Percentiles rank a stretch among this genome's conserved stretches.
Evolutionary conservation across 768 basidiomycete genomes (phyloP).

Genomic region (Trametes gibbosa): DNA sequence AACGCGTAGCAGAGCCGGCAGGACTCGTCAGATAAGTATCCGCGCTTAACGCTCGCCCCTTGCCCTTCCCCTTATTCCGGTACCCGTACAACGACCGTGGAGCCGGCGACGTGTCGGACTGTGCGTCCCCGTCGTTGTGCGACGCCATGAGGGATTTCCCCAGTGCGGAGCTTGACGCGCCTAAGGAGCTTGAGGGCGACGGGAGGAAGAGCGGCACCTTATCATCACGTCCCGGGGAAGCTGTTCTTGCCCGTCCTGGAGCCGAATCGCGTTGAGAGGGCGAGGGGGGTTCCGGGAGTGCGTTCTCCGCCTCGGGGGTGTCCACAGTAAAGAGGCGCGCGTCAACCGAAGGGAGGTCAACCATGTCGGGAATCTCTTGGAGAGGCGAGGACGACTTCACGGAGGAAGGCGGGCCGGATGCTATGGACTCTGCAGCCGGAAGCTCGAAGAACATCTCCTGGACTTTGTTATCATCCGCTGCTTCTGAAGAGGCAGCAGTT

Average conservation of each 20-base stretch:
- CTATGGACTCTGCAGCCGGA: background rate
- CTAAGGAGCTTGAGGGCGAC: constrained; percentile 17
- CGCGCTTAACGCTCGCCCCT: background rate
- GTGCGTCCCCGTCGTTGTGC: background rate
- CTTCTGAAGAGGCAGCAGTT: constrained; percentile 3
- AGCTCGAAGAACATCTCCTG: background rate
- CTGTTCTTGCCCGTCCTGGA: background rate
- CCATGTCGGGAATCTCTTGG: background rate
- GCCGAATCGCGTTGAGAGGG: background rate
- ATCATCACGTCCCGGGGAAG: background rate
- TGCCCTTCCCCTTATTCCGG: constrained; percentile 9
- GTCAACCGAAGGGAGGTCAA: constrained; percentile 2
- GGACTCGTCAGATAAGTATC: constrained; percentile 2
- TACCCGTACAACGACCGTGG: background rate
- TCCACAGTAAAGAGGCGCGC: background rate
- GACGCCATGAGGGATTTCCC: background rate
- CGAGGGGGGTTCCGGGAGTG: background rate
- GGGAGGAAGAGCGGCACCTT: constrained; percentile 24
- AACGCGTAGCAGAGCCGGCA: background rate
- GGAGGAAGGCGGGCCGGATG: constrained; percentile 3
- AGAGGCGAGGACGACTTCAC: constrained; percentile 1
- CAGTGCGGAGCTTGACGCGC: background rate
- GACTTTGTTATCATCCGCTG: background rate
- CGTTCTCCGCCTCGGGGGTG: background rate
- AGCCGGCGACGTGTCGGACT: background rate